Evolutionary conservation across 192 early-diverging fungal species (phyloP).

Genomic region (Chytriomyces hyalinus): DNA sequence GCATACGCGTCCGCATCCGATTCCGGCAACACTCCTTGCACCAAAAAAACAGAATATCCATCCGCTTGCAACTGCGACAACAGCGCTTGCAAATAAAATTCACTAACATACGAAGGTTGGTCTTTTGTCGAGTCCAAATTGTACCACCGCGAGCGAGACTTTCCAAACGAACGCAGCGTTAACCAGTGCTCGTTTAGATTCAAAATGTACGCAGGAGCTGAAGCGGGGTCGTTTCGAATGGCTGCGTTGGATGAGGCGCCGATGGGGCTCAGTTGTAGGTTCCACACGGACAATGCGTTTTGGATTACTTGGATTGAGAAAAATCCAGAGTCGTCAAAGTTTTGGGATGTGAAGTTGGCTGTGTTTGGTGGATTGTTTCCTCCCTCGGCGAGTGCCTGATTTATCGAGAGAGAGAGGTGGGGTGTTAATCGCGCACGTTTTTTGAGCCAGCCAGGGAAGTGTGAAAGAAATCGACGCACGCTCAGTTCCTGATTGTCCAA

Average conservation of each 20-base stretch:
- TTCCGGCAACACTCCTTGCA: constrained; percentile 41
- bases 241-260: constrained; percentile 48
- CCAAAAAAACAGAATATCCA: constrained; percentile 58
- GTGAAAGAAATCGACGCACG: constrained; percentile 26
- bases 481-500: constrained; percentile 67
- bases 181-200: constrained; percentile 69
- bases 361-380: constrained; percentile 15
- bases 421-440: neutral
- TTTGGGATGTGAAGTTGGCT: constrained; percentile 30
- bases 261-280: constrained; percentile 63
- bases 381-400: constrained; percentile 64
- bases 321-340: constrained; percentile 67
- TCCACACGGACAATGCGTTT: constrained; percentile 62
- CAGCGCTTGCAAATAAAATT: constrained; percentile 66
- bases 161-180: constrained; percentile 71
- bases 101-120: constrained; percentile 64
- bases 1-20: constrained; percentile 51
- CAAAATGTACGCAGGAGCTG: constrained; percentile 73
- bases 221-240: constrained; percentile 63
- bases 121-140: constrained; percentile 70
- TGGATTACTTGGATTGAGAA: constrained; percentile 75
- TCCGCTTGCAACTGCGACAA: constrained; percentile 50
- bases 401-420: neutral
- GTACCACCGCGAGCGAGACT: constrained; percentile 71
- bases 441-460: neutral